Evolutionary conservation across 139 green algal species (phyloP), one percentile per base, ranked within the genome.

Genomic region (Tetraselmis chui): DNA sequence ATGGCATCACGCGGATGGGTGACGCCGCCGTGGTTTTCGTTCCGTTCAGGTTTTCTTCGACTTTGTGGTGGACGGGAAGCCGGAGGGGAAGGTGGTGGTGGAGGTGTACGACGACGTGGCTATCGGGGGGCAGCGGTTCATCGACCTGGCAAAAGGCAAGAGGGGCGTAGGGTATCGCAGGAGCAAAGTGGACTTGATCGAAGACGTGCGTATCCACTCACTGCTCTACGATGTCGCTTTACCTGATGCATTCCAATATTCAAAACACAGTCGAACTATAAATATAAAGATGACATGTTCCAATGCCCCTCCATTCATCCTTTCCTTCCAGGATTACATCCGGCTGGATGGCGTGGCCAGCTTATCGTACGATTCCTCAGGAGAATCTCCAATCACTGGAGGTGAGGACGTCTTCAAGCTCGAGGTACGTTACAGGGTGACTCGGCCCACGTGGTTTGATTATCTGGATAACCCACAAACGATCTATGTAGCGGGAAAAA

Each of bases 21-120:
- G 18, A 18, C 18, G 45, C 11, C 18, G 45, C 11, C 76, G 18
- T 67, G 45, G 18, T 67, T 67, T 18, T 18, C 5, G 45, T 25
- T 67, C 78, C 78, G 22, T 59, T 26, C 82, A 89, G 80, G 89
- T 82, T 0, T 93, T 82, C 58, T 87, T 93, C 32, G 89, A 93
- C 30, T 58, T 93, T 30, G 82, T 23, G 24, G 83, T 92, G 0
- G 89, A 93, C 74, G 31, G 80, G 11, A 76, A 89, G 74, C 82
- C 85, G 45, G 67, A 67, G 0, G 89, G 89, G 0, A 84, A 88
- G 22, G 78, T 93, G 2, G 83, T 89, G 0, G 82, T 92, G 31
- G 76, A 90, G 76, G 59, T 89, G 26, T 85, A 85, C 32, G 77
- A 83, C 5, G 88, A 85, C 59, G 88, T 83, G 1, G 77, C 82